Evolutionary conservation across 2,329 filamentous ascomycete species (phyloP).

Genomic region (Cyanodermella asteris): DNA sequence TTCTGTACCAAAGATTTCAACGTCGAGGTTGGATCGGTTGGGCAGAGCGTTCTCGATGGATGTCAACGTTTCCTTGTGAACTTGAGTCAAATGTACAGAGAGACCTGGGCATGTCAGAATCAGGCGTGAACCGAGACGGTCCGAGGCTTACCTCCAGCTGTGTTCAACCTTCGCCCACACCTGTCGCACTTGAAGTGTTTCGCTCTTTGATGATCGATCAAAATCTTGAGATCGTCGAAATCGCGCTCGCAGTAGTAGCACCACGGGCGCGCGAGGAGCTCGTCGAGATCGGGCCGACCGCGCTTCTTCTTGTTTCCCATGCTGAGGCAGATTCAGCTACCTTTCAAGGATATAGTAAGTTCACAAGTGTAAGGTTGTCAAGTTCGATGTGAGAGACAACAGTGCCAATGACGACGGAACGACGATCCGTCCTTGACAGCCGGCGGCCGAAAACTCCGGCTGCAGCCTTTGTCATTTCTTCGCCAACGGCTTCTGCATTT

Average conservation of each 20-base stretch:
- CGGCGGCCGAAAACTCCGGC: too few species aligned
- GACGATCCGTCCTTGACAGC: too few species aligned
- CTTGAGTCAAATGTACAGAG: conserved; percentile 91
- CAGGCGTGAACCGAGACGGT: too few species aligned
- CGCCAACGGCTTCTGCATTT: too few species aligned
- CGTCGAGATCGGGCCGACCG: conserved; percentile 65
- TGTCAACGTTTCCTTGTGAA: conserved; percentile 80
- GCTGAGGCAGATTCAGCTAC: too few species aligned
- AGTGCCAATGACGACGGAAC: too few species aligned
- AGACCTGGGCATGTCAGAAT: conserved; percentile 47
- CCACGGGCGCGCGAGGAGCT: conserved; percentile 72
- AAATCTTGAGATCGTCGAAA: conserved; percentile 90
- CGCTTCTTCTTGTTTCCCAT: conserved; percentile 79
- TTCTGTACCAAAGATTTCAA: conserved; percentile 97
- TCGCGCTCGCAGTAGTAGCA: conserved; percentile 99
- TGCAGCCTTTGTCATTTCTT: too few species aligned
- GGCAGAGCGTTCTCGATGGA: conserved; percentile 82
- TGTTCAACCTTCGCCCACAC: conserved; percentile 75
- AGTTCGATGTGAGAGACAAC: too few species aligned
- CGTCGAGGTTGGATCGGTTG: conserved; percentile 63
- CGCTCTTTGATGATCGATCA: conserved; percentile 95
- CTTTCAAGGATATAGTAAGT: too few species aligned
- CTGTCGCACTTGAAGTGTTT: conserved; percentile 97
- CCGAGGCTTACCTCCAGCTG: conserved; percentile 64
- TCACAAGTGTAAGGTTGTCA: too few species aligned